Evolutionary conservation across 352 stramenopile genomes (phyloP).

Genomic region (Phytophthora palmivora): DNA sequence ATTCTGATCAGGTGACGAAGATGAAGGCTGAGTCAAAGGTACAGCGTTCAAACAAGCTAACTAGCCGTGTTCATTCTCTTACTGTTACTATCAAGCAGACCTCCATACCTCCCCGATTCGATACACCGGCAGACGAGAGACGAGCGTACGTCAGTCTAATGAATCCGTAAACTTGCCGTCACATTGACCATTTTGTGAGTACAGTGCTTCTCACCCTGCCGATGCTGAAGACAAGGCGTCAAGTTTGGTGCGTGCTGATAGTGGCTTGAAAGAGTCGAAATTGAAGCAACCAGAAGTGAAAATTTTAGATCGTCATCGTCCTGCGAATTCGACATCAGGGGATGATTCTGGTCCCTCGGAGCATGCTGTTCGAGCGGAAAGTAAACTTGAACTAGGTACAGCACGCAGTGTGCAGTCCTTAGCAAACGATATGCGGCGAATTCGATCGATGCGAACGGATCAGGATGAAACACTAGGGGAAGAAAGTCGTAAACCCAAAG

Average conservation of each 20-base stretch:
- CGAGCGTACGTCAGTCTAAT: constrained; percentile 28
- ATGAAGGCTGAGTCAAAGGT: constrained; percentile 29
- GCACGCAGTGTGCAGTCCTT: constrained; percentile 83
- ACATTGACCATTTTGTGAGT: not conserved
- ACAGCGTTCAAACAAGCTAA: not conserved
- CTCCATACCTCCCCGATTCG: constrained; percentile 13
- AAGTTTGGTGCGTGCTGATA: constrained; percentile 5
- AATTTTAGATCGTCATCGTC: constrained; percentile 53
- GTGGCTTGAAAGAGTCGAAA: constrained; percentile 71
- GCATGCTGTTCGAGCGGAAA: constrained; percentile 38
- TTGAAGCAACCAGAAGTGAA: constrained; percentile 73
- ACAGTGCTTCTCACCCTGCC: constrained; percentile 27
- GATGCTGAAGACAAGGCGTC: constrained; percentile 31
- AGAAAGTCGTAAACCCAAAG: constrained; percentile 33
- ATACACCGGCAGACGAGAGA: constrained; percentile 44
- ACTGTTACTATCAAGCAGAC: not conserved
- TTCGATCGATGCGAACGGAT: constrained; percentile 66
- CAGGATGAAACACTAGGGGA: constrained; percentile 35
- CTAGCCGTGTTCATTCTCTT: not conserved
- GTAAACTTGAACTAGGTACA: constrained; percentile 44
- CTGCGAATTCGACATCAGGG: constrained; percentile 17
- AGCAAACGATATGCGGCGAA: constrained; percentile 81
- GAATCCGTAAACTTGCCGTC: not conserved
- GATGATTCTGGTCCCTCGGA: constrained; percentile 29
- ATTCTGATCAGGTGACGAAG: constrained; percentile 18